Percentiles rank a stretch among this genome's conserved stretches.
Evolutionary conservation across 2,329 filamentous ascomycete genomes (phyloP).

Genomic region (Aspergillus quadrilineatus): DNA sequence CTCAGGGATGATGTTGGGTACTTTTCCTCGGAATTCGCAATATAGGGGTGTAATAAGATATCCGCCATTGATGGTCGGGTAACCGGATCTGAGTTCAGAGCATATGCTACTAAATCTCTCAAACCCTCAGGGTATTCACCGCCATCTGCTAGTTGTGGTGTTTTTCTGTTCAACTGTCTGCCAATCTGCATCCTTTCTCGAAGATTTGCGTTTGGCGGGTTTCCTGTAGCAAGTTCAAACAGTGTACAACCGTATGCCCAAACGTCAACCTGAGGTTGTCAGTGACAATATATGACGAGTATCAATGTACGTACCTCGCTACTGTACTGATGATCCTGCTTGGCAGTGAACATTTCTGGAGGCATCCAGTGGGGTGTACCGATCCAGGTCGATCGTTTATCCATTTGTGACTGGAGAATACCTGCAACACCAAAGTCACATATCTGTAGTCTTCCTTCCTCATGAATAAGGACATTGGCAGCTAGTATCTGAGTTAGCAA

Average conservation of each 20-base stretch:
- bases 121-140: constrained; percentile 46
- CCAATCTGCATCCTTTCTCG: constrained; percentile 50
- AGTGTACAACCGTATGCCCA: constrained; percentile 54
- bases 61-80: constrained; percentile 49
- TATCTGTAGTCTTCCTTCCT: constrained; percentile 62
- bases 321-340: constrained; percentile 46
- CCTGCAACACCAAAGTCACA: constrained; percentile 67
- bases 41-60: constrained; percentile 48
- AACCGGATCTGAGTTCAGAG: constrained; percentile 44
- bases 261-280: constrained; percentile 44
- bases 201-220: constrained; percentile 49
- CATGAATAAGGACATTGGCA: constrained; percentile 63
- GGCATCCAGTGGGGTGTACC: constrained; percentile 69
- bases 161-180: constrained; percentile 44
- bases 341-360: constrained; percentile 54
- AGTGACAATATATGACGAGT: constrained; percentile 1
- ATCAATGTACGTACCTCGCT: constrained; percentile 42
- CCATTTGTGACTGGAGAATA: constrained; percentile 58
- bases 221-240: constrained; percentile 51
- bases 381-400: constrained; percentile 64
- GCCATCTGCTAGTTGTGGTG: constrained; percentile 42
- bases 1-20: constrained; percentile 47
- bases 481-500: constrained; percentile 36
- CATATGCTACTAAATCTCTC: constrained; percentile 46
- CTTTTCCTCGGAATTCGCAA: constrained; percentile 42